Evolutionary conservation across 805 yeast genomes (phyloP), one percentile per base, ranked within the genome.

Genomic region (Ascoidea rubescens): DNA sequence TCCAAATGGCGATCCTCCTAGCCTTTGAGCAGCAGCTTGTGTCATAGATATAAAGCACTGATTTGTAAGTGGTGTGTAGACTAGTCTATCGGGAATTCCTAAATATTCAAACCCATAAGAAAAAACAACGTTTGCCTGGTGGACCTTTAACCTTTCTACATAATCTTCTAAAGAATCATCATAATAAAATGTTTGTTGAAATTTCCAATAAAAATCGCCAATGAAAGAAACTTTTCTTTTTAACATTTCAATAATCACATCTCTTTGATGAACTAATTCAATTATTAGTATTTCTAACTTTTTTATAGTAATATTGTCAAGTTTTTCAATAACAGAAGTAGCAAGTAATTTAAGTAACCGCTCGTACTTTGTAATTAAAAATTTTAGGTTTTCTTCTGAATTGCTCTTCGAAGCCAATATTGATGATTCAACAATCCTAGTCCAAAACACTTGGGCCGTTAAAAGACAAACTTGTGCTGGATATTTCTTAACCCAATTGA

Each of bases 1-100:
- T 0, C 98, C 98, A 64, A 84, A 80, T 0, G 95, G 84, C 1
- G 95, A 84, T 0, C 96, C 95, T n/a, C 98, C 98, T 6, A 80
- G 69, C 43, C 74, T 75, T 58, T 82, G 87, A 42, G 78, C 74
- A 16, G 89, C 63, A 0, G 97, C 90, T 54, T 82, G 84, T 0
- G 85, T 71, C 80, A 90, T 77, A 0, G 89, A 69, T 6, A 82
- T 62, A 61, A 76, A 87, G 53, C 87, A 78, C 5, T 73, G 69
- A 49, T 78, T 78, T 5, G 86, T 72, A 17, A 87, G 69, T 1
- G 91, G 87, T 0, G 97, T 91, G 52, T 78, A 74, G 0, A 91
- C 95, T 28, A 90, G 68, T 52, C 81, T 74, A 17, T 83, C 86
- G 2, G 83, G 80, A 0, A 79, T 71, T 0, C 96, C 97, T 6